Evolutionary conservation across 208 protist species (phyloP).

Genomic region (Novymonas esmeraldas): DNA sequence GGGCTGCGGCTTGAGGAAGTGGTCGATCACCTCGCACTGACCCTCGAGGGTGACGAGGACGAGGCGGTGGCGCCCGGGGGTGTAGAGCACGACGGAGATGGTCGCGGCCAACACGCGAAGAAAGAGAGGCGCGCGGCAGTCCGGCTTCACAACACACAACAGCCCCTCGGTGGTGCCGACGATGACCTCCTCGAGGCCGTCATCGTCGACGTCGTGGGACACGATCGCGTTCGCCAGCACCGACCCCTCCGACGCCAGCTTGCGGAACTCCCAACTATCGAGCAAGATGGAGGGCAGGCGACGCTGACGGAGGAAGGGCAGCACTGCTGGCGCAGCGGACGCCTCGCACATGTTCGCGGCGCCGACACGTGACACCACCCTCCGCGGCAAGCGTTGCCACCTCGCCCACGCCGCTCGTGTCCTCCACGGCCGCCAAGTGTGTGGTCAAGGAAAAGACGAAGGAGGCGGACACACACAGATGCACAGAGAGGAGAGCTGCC

Average conservation of each 20-base stretch:
- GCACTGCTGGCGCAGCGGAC: not conserved
- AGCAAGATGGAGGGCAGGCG: constrained; percentile 64
- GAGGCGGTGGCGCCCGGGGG: constrained; percentile 37
- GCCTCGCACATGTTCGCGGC: too few relatives aligned
- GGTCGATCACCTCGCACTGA: constrained; percentile 81
- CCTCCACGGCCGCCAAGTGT: too few relatives aligned
- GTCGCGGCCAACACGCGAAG: constrained; percentile 69
- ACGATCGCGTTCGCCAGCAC: constrained; percentile 83
- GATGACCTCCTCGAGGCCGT: constrained; percentile 83
- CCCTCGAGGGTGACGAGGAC: constrained; percentile 88
- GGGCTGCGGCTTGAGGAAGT: constrained; percentile 43
- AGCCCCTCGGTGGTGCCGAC: constrained; percentile 87
- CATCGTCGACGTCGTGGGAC: constrained; percentile 77
- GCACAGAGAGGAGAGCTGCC: too few relatives aligned
- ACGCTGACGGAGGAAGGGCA: constrained; percentile 29
- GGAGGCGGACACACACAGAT: too few relatives aligned
- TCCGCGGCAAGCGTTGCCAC: too few relatives aligned
- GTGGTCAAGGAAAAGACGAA: too few relatives aligned
- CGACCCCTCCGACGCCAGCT: constrained; percentile 74
- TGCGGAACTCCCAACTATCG: constrained; percentile 89
- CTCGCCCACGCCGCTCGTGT: too few relatives aligned
- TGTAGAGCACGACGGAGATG: constrained; percentile 87
- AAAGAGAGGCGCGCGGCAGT: constrained; percentile 67
- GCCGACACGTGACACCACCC: too few relatives aligned
- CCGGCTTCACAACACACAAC: constrained; percentile 75